Evolutionary conservation across 495 filamentous ascomycete species (phyloP).

Genomic region (Hypoxylon rickii): DNA sequence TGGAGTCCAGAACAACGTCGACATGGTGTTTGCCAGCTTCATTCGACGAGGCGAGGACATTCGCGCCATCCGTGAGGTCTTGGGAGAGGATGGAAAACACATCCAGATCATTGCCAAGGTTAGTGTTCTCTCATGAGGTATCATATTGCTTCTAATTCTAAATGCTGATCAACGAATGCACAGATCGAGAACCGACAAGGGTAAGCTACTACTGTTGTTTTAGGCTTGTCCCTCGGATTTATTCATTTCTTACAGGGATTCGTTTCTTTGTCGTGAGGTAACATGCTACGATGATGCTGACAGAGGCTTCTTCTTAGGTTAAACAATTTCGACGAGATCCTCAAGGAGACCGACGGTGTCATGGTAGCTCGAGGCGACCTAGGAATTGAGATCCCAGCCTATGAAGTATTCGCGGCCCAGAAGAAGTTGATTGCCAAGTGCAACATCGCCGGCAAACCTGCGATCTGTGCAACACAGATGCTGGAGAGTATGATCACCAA

Average conservation of each 20-base stretch:
- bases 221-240: background rate
- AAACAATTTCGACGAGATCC: slow-evolving; percentile 98
- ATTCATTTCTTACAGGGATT: no score
- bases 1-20: slow-evolving; percentile 95
- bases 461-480: slow-evolving; percentile 80
- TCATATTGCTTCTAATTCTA: background rate
- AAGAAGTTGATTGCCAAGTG: slow-evolving; percentile 99
- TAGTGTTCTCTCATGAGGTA: background rate
- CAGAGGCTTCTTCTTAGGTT: slow-evolving; percentile 29
- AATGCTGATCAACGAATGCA: slow-evolving; percentile 5
- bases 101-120: slow-evolving; percentile 98
- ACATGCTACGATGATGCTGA: no score
- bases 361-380: slow-evolving; percentile 99
- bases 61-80: slow-evolving; percentile 83
- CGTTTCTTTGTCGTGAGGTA: no score
- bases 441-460: slow-evolving; percentile 98
- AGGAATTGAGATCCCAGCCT: slow-evolving; percentile 96
- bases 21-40: slow-evolving; percentile 99
- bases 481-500: slow-evolving; percentile 99
- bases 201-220: slow-evolving; percentile 4
- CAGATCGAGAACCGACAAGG: slow-evolving; percentile 98
- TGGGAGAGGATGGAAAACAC: slow-evolving; percentile 89
- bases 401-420: slow-evolving; percentile 98
- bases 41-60: slow-evolving; percentile 94
- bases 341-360: slow-evolving; percentile 95